Percentiles rank a stretch among this genome's conserved stretches.
phyloP scores from a whole-genome alignment of 2,329 filamentous ascomycete genomes.

The Talaromyces verruculosus region DNA sequence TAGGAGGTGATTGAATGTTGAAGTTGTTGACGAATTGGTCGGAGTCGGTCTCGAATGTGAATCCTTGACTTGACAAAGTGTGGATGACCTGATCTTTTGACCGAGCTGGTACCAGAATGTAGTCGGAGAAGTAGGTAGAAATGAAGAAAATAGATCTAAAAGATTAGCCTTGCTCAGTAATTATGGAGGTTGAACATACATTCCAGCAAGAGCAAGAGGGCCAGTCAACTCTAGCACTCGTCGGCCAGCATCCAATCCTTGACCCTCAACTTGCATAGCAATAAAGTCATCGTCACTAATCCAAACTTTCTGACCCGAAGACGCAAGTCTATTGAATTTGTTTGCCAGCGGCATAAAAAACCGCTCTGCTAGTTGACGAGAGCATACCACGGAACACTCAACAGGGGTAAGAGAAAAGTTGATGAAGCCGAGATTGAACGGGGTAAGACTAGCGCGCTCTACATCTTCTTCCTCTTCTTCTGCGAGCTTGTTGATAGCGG shows the following conservation, averaged over 20 bases:
- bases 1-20: slow-evolving; percentile 48
- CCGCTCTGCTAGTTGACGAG: slow-evolving; percentile 68
- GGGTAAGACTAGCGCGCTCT: slow-evolving; percentile 31
- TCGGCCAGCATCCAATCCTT: slow-evolving; percentile 86
- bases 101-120: slow-evolving; percentile 82
- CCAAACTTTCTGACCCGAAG: slow-evolving; percentile 55
- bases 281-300: slow-evolving; percentile 83
- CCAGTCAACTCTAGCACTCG: slow-evolving; percentile 88
- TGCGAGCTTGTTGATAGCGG: slow-evolving; percentile 37
- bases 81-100: slow-evolving; percentile 72
- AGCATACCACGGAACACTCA: slow-evolving; percentile 90
- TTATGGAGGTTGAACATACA: slow-evolving; percentile 51
- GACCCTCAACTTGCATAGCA: slow-evolving; percentile 84
- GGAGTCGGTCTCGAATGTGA: slow-evolving; percentile 72
- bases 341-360: slow-evolving; percentile 73
- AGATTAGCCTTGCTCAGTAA: neutral
- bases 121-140: slow-evolving; percentile 96
- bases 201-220: slow-evolving; percentile 84
- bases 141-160: slow-evolving; percentile 89
- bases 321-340: slow-evolving; percentile 53
- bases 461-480: slow-evolving; percentile 45
- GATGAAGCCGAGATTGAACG: slow-evolving; percentile 68
- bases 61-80: slow-evolving; percentile 75
- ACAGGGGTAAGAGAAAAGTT: slow-evolving; percentile 91
- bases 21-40: slow-evolving; percentile 64